phyloP scores from a whole-genome alignment of 768 basidiomycete species.

The Naematelia encephala region DNA sequence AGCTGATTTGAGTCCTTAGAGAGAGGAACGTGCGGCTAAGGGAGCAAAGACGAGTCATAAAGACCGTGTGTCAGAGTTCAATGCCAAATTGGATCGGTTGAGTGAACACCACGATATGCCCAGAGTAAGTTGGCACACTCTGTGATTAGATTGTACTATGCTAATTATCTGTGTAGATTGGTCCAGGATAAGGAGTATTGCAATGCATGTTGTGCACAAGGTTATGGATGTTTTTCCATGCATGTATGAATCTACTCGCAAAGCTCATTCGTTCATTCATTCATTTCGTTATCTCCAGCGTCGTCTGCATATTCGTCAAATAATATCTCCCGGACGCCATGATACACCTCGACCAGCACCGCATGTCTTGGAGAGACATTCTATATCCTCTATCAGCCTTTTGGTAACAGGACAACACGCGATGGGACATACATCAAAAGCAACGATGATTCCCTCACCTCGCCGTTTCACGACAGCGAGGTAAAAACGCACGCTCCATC shows the following conservation, averaged over 20 bases:
- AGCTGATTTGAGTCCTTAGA: conserved; percentile 23
- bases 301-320: conserved; percentile 32
- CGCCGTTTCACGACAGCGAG: conserved; percentile 27
- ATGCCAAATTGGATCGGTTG: conserved; percentile 44
- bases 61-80: conserved; percentile 46
- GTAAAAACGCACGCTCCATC: conserved; percentile 38
- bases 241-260: neutral
- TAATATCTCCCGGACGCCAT: conserved; percentile 32
- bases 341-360: conserved; percentile 39
- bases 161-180: neutral
- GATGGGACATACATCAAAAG: conserved; percentile 19
- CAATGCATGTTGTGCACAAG: conserved; percentile 1
- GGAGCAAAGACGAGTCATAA: conserved; percentile 45
- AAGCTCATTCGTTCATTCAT: neutral
- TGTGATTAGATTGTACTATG: neutral
- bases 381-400: conserved; percentile 12
- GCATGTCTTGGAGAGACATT: conserved; percentile 19
- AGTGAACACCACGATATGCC: conserved; percentile 51
- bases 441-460: conserved; percentile 25
- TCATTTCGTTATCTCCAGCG: neutral
- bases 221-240: neutral
- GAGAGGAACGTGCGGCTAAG: conserved; percentile 43
- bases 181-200: conserved; percentile 2
- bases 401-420: neutral
- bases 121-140: conserved; percentile 32